These are phyloP conservation scores for Cyclotella atomus DNA, from an alignment of 108 stramenopile genomes.

Conservation along the genomic window DNA sequence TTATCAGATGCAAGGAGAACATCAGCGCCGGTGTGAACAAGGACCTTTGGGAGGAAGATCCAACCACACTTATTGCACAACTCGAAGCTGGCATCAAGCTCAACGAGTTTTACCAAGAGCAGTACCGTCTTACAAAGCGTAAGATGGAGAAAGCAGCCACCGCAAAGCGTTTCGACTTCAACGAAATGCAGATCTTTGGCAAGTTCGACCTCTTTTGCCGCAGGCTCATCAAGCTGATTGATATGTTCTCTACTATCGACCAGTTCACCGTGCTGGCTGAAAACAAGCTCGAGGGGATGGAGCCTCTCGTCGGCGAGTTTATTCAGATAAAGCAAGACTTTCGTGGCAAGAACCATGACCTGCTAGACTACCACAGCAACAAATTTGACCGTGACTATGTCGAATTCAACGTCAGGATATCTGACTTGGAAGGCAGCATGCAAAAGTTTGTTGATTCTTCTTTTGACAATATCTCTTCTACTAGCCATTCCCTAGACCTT, in stretches of 20 bases:
- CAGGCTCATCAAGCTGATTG: constrained; percentile 89
- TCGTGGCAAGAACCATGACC: constrained; percentile 78
- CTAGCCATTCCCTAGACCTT: constrained; percentile 82
- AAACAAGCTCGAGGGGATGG: constrained; percentile 93
- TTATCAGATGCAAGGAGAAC: constrained; percentile 77
- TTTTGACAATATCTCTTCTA: constrained; percentile 88
- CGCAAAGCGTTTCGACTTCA: constrained; percentile 91
- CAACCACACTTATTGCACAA: constrained; percentile 66
- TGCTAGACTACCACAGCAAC: constrained; percentile 90
- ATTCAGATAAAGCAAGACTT: constrained; percentile 80
- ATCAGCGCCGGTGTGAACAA: constrained; percentile 55
- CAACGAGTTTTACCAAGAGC: constrained; percentile 89
- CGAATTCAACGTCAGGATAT: constrained; percentile 88
- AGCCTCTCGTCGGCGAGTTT: constrained; percentile 79
- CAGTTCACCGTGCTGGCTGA: constrained; percentile 78
- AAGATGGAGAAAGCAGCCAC: constrained; percentile 77
- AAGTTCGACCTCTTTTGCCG: constrained; percentile 92
- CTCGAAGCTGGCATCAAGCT: constrained; percentile 85
- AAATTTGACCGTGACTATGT: constrained; percentile 90
- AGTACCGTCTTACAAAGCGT: constrained; percentile 83
- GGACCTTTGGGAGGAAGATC: constrained; percentile 82
- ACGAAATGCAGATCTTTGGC: constrained; percentile 89
- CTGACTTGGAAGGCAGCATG: constrained; percentile 74
- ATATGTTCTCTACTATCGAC: constrained; percentile 90
- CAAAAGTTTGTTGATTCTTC: constrained; percentile 91